Evolutionary conservation across 257 asterid species (phyloP).

Genomic region (Anisodus acutangulus): DNA sequence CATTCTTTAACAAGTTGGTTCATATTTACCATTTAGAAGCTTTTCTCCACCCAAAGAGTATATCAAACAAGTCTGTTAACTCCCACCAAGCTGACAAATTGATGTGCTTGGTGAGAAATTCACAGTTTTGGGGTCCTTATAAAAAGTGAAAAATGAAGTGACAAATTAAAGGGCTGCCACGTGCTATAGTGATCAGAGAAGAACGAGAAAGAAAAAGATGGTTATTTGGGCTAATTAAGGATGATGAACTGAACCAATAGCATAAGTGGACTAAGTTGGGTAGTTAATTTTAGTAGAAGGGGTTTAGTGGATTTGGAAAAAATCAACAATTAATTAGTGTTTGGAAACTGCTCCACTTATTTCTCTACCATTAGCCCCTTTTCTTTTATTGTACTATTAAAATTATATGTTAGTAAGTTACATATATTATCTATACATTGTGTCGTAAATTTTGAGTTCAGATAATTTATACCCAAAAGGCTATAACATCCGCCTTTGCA

Average conservation of each 20-base stretch:
- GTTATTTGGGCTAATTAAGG: not conserved
- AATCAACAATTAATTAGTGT: constrained; percentile 25
- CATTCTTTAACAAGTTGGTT: no score
- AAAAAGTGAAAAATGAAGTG: not conserved
- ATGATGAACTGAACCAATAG: constrained; percentile 34
- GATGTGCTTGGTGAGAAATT: not conserved
- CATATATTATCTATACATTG: no score
- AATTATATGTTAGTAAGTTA: no score
- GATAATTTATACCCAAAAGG: no score
- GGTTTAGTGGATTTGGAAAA: constrained; percentile 31
- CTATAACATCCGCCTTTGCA: no score
- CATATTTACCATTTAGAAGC: constrained; percentile 75
- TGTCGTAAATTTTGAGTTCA: no score
- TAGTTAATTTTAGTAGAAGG: constrained; percentile 37
- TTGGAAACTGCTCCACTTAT: constrained; percentile 40
- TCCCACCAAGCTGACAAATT: not conserved
- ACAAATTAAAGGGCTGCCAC: constrained; percentile 12
- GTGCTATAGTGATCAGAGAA: not conserved
- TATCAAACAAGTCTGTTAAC: constrained; percentile 48
- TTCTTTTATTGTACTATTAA: no score
- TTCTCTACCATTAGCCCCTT: not conserved
- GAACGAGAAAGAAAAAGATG: not conserved
- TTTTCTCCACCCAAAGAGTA: constrained; percentile 84
- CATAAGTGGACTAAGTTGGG: constrained; percentile 33
- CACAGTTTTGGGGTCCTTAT: not conserved